These are phyloP conservation scores for Dictyostelium capitatum DNA, from an alignment of 78 protist genomes.

Conservation along the genomic window DNA sequence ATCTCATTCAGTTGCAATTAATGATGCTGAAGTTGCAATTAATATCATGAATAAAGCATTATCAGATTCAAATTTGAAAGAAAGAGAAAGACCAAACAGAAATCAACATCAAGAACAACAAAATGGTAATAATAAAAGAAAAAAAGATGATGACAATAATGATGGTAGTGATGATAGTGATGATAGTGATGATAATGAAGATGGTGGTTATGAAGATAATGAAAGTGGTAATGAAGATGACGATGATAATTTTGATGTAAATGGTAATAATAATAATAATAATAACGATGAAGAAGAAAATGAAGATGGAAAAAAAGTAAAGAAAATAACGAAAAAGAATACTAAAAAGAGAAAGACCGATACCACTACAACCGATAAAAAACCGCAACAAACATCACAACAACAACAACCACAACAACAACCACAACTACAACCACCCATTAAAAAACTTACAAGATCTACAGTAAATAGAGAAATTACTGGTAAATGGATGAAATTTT, in stretches of 20 bases:
- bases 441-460: too few relatives aligned
- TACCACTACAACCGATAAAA: too few relatives aligned
- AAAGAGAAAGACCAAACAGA: not conserved
- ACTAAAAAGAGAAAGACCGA: too few relatives aligned
- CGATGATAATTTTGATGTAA: conserved; percentile 2
- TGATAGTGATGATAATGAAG: not conserved
- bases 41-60: conserved; percentile 52
- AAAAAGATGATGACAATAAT: not conserved
- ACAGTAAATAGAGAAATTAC: too few relatives aligned
- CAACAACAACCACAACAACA: too few relatives aligned
- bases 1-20: not conserved
- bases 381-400: too few relatives aligned
- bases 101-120: not conserved
- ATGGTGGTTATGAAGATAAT: not conserved
- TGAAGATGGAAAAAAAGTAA: too few relatives aligned
- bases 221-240: not conserved
- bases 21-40: conserved; percentile 78
- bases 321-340: too few relatives aligned
- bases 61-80: conserved; percentile 2
- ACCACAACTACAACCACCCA: too few relatives aligned
- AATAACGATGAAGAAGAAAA: not conserved
- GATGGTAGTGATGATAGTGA: not conserved
- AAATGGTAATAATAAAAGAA: not conserved
- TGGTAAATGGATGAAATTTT: too few relatives aligned
- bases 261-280: not conserved